Evolutionary conservation across 306 rosid species (phyloP).

Genomic region (Coriaria nepalensis): DNA sequence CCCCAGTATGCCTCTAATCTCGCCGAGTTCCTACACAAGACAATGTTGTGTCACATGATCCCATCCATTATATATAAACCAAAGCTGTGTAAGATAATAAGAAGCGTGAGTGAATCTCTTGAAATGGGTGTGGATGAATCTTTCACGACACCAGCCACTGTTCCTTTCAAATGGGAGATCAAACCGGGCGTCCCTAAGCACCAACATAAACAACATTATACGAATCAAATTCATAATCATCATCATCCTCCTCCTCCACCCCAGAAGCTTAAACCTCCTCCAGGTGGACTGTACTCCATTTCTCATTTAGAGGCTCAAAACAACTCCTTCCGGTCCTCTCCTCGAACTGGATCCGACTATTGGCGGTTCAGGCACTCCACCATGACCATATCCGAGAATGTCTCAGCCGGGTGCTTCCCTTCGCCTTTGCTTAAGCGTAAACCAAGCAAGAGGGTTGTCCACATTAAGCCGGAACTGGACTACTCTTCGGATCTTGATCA

Average conservation of each 20-base stretch:
- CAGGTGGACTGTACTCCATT: conserved; percentile 9
- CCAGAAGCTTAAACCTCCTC: conserved; percentile 46
- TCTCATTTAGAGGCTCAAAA: conserved; percentile 25
- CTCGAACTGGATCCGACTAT: conserved; percentile 37
- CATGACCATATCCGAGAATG: conserved; percentile 25
- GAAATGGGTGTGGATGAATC: conserved; percentile 42
- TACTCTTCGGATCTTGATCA: conserved; percentile 32
- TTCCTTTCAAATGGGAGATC: conserved; percentile 93
- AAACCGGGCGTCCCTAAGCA: conserved; percentile 73
- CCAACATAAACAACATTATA: conserved; percentile 13
- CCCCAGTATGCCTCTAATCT: conserved; percentile 56
- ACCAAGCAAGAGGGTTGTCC: conserved; percentile 11
- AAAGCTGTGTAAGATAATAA: too few species aligned
- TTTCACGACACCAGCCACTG: conserved; percentile 52
- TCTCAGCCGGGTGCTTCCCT: conserved; percentile 54
- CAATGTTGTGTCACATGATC: background rate
- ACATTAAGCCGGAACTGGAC: conserved; percentile 17
- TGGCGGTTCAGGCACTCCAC: conserved; percentile 40
- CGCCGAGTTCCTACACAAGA: conserved; percentile 20
- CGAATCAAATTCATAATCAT: background rate
- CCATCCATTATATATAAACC: background rate
- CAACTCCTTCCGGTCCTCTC: conserved; percentile 29
- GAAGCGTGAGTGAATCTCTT: background rate
- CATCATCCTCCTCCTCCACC: conserved; percentile 13
- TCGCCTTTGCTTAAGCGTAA: conserved; percentile 42